Evolutionary conservation across 805 yeast genomes (phyloP), one percentile per base, ranked within the genome.

Genomic region (Monosporozyma aquatica): DNA sequence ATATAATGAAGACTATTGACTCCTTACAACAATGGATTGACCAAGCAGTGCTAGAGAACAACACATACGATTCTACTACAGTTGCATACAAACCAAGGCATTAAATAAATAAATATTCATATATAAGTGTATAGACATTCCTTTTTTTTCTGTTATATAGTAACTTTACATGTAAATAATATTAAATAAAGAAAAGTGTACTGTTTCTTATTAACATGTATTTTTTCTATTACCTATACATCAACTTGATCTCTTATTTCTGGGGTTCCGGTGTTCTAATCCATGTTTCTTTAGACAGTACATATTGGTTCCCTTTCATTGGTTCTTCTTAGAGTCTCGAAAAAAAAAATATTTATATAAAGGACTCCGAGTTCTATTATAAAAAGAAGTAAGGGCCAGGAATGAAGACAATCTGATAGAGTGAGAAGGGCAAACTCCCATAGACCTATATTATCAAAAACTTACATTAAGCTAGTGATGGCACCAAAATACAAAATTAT

Each of bases 401-500:
- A n/a, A n/a, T n/a, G n/a, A n/a, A n/a, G n/a, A n/a, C n/a, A n/a
- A n/a, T n/a, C n/a, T n/a, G n/a, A n/a, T n/a, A n/a, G n/a, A n/a
- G n/a, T n/a, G n/a, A n/a, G n/a, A n/a, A n/a, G n/a, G n/a, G n/a
- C n/a, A n/a, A n/a, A n/a, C n/a, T n/a, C n/a, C n/a, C n/a, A n/a
- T n/a, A n/a, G n/a, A n/a, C n/a, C n/a, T n/a, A n/a, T n/a, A n/a
- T n/a, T n/a, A n/a, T n/a, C n/a, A n/a, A n/a, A n/a, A n/a, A n/a
- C n/a, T n/a, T n/a, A n/a, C n/a, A n/a, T n/a, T n/a, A n/a, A 18
- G 18, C 13, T 10, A 6, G 11, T 9, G 10, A 30, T 30, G 35
- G 39, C 29, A 18, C 65, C 71, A 41, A 64, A 26, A 32, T 36
- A 69, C 57, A 61, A 56, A 53, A 71, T 76, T 56, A 72, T 76